Evolutionary conservation across 2,329 filamentous ascomycete genomes (phyloP).

Genomic region (Fusarium nematophilum): DNA sequence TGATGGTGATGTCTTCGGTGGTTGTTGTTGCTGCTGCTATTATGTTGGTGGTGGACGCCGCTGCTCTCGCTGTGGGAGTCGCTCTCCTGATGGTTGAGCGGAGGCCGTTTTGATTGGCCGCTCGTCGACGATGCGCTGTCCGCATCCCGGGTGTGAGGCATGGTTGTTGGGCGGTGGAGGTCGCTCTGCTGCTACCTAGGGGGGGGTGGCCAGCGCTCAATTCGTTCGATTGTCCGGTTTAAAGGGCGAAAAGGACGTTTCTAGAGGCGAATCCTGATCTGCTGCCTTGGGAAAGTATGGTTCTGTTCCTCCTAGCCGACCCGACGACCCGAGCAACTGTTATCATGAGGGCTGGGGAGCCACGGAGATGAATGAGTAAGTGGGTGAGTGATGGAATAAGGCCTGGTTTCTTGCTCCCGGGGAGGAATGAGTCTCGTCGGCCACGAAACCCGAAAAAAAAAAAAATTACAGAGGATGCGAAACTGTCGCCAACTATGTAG

Average conservation of each 20-base stretch:
- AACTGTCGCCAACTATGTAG: slow-evolving; percentile 28
- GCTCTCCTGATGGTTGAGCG: slow-evolving; percentile 52
- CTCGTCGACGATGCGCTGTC: slow-evolving; percentile 59
- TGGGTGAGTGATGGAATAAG: background rate
- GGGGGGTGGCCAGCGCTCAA: background rate
- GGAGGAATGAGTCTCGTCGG: too few relatives aligned
- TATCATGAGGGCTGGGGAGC: slow-evolving; percentile 33
- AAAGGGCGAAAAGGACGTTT: slow-evolving; percentile 1
- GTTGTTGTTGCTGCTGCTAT: too few relatives aligned
- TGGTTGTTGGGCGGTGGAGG: slow-evolving; percentile 45
- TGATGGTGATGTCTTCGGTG: slow-evolving; percentile 48
- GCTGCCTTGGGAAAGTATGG: slow-evolving; percentile 27
- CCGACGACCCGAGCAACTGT: slow-evolving; percentile 26
- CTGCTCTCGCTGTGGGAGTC: slow-evolving; percentile 48
- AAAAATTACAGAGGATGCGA: background rate
- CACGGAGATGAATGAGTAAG: slow-evolving; percentile 13
- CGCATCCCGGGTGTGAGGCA: slow-evolving; percentile 59
- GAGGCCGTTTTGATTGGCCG: slow-evolving; percentile 68
- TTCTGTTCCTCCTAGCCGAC: slow-evolving; percentile 32
- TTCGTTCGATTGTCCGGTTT: slow-evolving; percentile 17
- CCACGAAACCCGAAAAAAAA: too few relatives aligned
- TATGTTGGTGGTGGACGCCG: slow-evolving; percentile 46
- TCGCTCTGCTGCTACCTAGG: background rate
- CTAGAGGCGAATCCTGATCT: slow-evolving; percentile 12
- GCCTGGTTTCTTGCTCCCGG: slow-evolving; percentile 13